Evolutionary conservation across 805 yeast species (phyloP).

Genomic region (Metschnikowia anglica): DNA sequence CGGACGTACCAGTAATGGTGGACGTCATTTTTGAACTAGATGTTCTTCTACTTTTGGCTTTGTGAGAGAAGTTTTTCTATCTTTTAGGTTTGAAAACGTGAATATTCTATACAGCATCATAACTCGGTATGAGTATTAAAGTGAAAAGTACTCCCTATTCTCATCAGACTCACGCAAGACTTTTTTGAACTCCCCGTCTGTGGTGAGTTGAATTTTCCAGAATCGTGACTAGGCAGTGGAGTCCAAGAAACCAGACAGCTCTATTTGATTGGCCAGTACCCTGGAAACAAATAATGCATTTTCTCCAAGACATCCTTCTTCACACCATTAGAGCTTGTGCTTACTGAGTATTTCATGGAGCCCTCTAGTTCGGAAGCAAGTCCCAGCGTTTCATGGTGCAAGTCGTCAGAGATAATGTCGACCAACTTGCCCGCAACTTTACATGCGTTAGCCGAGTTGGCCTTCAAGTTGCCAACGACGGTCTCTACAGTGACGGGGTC

Average conservation of each 20-base stretch:
- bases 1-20: too few relatives aligned
- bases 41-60: too few relatives aligned
- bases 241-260: neutral
- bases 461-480: constrained; percentile 84
- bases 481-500: constrained; percentile 99
- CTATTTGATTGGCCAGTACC: constrained; percentile 64
- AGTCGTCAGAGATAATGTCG: constrained; percentile 60
- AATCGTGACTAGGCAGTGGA: too few relatives aligned
- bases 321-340: constrained; percentile 73
- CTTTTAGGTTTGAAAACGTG: too few relatives aligned
- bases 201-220: neutral
- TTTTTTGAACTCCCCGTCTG: neutral
- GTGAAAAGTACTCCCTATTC: too few relatives aligned
- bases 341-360: constrained; percentile 75
- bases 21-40: too few relatives aligned
- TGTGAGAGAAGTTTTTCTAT: too few relatives aligned
- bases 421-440: constrained; percentile 69
- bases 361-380: constrained; percentile 74
- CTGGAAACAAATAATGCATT: constrained; percentile 87
- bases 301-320: constrained; percentile 70
- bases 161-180: too few relatives aligned
- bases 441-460: constrained; percentile 86
- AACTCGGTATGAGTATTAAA: too few relatives aligned
- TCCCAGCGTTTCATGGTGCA: constrained; percentile 48
- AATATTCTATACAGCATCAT: too few relatives aligned